These are phyloP conservation scores for Penicillium oxalicum DNA, from an alignment of 2,329 filamentous ascomycete genomes.

Conservation along the genomic window DNA sequence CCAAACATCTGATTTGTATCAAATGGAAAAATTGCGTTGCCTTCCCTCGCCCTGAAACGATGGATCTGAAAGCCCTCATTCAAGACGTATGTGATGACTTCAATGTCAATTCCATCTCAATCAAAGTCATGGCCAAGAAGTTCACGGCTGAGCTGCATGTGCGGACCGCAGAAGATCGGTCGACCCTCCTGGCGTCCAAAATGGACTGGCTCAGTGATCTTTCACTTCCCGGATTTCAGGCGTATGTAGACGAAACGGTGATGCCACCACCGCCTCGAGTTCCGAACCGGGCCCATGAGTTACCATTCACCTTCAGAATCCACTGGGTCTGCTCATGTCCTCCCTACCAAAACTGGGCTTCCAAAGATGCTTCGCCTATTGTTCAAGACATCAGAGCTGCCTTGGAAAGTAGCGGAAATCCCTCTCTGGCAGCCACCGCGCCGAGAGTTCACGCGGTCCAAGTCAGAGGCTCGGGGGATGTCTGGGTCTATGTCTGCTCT, in stretches of 20 bases:
- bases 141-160: too few species aligned
- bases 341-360: background rate
- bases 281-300: background rate
- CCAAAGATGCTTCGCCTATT: background rate
- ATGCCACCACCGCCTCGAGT: background rate
- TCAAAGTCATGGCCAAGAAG: background rate
- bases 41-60: too few species aligned
- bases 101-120: too few species aligned
- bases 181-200: too few species aligned
- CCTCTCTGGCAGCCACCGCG: background rate
- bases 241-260: background rate
- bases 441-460: background rate
- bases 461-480: background rate
- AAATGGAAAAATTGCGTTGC: too few species aligned
- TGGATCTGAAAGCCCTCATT: too few species aligned
- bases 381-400: background rate
- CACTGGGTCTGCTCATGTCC: conserved; percentile 1
- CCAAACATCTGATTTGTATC: too few species aligned
- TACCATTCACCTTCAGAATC: background rate
- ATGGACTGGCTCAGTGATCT: too few species aligned
- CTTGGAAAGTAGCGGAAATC: background rate
- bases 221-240: too few species aligned
- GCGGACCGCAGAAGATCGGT: too few species aligned
- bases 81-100: too few species aligned
- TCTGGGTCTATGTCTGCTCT: background rate